Percentiles rank a stretch among this genome's conserved stretches.
phyloP scores from a whole-genome alignment of 192 early-diverging fungal genomes.

The Obelidium mucronatum region DNA sequence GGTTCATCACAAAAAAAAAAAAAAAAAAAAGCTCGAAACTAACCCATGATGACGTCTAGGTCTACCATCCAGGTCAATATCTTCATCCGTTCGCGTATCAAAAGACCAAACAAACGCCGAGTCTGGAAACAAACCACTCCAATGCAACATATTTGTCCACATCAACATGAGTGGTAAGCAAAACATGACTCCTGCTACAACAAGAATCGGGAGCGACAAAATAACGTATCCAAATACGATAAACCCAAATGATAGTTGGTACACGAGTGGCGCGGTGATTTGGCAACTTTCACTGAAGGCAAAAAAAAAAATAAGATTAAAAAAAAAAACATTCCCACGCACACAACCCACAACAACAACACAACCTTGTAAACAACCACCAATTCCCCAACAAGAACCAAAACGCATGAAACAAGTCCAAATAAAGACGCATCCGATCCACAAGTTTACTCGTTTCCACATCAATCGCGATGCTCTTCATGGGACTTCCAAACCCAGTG shows the following conservation, averaged over 20 bases:
- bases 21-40: neutral
- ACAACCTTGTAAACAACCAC: slow-evolving; percentile 19
- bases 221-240: slow-evolving; percentile 73
- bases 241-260: slow-evolving; percentile 66
- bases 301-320: slow-evolving; percentile 60
- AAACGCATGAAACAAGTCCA: slow-evolving; percentile 1
- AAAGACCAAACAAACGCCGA: neutral
- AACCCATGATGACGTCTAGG: neutral
- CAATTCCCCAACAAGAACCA: neutral
- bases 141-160: slow-evolving; percentile 64
- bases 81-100: neutral
- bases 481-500: neutral
- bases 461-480: neutral
- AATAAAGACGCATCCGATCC: neutral
- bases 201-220: slow-evolving; percentile 62
- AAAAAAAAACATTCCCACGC: slow-evolving; percentile 48
- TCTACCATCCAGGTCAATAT: neutral
- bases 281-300: slow-evolving; percentile 53
- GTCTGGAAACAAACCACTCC: slow-evolving; percentile 36
- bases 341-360: slow-evolving; percentile 11
- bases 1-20: too few species aligned
- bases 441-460: neutral
- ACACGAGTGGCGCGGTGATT: slow-evolving; percentile 60
- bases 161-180: slow-evolving; percentile 70
- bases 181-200: slow-evolving; percentile 64